Base-by-base conservation (phyloP, 441 rosid species). In the Croton setiger region DNA sequence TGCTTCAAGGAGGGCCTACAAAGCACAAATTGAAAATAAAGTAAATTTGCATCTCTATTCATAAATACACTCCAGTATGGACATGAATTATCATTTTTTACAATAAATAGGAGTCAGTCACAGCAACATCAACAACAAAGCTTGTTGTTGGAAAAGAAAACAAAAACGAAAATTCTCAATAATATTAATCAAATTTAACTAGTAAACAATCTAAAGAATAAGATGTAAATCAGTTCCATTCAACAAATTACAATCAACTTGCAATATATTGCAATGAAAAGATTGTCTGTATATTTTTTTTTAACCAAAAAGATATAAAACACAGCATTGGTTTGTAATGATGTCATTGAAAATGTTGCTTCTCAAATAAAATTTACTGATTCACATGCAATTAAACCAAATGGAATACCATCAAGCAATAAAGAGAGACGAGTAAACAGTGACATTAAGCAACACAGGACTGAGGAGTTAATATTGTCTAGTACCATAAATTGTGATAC, bases 1-100 rank as follows among this genome's bases (percentile, higher is more conserved):
- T 20, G 99, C 99, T 71, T 85, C 64, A 48, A 88, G 86, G 74
- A 94, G 98, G 52, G 93, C 98, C 99, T 94, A 75, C 61, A 41
- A 61, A 5, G 35, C 47, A 53, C 27, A 74, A 54, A 60, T 20
- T 44, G 64, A 39, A 52, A 43, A 47, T 7, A 52, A 68, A 17
- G 64, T 20, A 44, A 60, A 74, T 65, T 33, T 64, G 52, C 60
- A 60, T 60, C 55, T 33, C 15, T 8, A 15, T 33, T 12, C 21
- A 66, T 33, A 64, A 17, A 1, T 48, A 47, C 8, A 54, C 44
- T 33, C 43, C 14, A 69, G 43, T 55, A 31, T 36, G 20, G 23
- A 58, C 9, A 14, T 54, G 54, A 15, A 33, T n/a, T 54, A 35
- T 23, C 2, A 35, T 59, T 31, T 27, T 36, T 43, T 44, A 27